Conservation (phyloP, 2,329 filamentous ascomycete genomes). For the Claviceps citrina region DNA sequence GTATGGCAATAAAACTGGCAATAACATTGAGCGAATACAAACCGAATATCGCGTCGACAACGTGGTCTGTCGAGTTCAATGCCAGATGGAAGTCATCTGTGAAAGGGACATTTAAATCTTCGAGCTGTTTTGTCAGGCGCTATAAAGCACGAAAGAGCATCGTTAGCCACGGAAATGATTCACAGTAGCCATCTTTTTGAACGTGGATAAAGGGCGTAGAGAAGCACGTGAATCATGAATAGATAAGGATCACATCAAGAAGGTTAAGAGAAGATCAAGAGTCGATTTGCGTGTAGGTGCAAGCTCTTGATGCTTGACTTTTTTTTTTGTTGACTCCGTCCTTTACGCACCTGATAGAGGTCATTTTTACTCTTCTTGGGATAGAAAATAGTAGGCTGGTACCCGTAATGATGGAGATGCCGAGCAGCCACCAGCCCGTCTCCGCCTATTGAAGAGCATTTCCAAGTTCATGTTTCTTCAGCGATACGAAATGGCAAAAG, state of each 20-base stretch:
- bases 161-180: constrained; percentile 2
- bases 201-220: not conserved
- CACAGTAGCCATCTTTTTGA: too few relatives aligned
- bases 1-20: too few relatives aligned
- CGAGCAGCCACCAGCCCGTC: constrained; percentile 90
- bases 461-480: too few relatives aligned
- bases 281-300: too few relatives aligned
- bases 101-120: constrained; percentile 70
- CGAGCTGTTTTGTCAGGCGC: constrained; percentile 72
- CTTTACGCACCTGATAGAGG: constrained; percentile 54
- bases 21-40: constrained; percentile 12
- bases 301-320: too few relatives aligned
- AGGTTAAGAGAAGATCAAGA: too few relatives aligned
- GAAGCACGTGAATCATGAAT: not conserved
- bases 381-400: constrained; percentile 77
- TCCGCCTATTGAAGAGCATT: constrained; percentile 48
- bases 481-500: not conserved
- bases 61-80: constrained; percentile 54
- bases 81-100: constrained; percentile 61
- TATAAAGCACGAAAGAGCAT: constrained; percentile 31
- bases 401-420: constrained; percentile 84
- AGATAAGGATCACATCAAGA: not conserved
- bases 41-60: constrained; percentile 92
- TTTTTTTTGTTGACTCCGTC: not conserved
- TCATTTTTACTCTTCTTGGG: constrained; percentile 86